These are phyloP conservation scores for Auricularia heimuer DNA, from an alignment of 768 basidiomycete species.

Conservation along the genomic window DNA sequence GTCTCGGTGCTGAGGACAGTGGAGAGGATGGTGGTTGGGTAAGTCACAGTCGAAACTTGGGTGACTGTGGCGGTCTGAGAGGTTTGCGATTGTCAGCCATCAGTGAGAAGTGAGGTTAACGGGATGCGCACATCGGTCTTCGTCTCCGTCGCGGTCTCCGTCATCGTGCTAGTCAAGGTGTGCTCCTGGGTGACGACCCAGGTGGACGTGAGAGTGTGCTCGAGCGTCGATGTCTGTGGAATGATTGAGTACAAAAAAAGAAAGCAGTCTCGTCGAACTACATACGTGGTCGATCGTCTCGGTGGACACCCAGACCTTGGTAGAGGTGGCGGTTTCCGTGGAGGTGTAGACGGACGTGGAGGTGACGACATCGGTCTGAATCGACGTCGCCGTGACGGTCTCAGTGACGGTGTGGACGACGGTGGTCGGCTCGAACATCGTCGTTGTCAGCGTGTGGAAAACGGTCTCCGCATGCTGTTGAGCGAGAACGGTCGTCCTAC, in stretches of 20 bases:
- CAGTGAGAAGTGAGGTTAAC: constrained; percentile 38
- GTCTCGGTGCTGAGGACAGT: constrained; percentile 54
- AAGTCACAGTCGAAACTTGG: not conserved
- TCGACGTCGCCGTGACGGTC: not conserved
- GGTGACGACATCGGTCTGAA: constrained; percentile 3
- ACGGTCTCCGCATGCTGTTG: constrained; percentile 18
- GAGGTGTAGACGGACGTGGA: not conserved
- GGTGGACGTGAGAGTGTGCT: constrained; percentile 4
- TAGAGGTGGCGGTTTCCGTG: not conserved
- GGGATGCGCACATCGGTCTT: constrained; percentile 2
- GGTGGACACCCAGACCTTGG: constrained; percentile 6
- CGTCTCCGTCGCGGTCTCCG: constrained; percentile 35
- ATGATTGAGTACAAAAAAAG: not conserved
- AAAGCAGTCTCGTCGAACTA: not conserved
- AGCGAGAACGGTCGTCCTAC: constrained; percentile 10
- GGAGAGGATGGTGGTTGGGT: not conserved
- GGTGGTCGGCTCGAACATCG: constrained; percentile 3
- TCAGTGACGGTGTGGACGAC: constrained; percentile 17
- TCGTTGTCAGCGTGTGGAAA: constrained; percentile 2
- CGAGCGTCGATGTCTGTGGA: constrained; percentile 1
- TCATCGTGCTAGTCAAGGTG: constrained; percentile 13
- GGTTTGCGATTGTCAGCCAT: constrained; percentile 23
- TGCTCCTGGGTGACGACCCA: constrained; percentile 15
- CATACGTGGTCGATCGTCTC: constrained; percentile 24
- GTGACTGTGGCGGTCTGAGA: not conserved